Base-by-base conservation (phyloP, 352 stramenopile species). In the Phytophthora cryptogea region DNA sequence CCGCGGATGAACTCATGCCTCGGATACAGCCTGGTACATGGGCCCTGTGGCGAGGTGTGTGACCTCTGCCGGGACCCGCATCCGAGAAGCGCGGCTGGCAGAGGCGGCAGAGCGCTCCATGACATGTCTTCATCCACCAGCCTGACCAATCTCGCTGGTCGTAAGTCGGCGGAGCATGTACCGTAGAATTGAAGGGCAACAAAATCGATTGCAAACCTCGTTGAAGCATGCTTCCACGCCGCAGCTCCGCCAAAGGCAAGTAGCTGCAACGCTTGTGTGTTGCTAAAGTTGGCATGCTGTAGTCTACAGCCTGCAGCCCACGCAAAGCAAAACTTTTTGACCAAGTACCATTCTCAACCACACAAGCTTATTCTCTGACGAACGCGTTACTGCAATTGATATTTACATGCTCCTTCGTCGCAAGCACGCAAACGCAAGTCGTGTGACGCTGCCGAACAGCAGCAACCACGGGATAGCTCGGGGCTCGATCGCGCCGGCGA, bases 121-220 rank as follows among this genome's bases (percentile, higher is more conserved):
- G 20, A 23, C 20, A 23, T 23, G 20, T 23, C 20, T 23, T 23
- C 20, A 23, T 23, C 20, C 20, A 23, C 20, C 20, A 23, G 20
- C 20, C 20, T 23, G 47, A 39, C 36, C 32, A n/a, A 32, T 54
- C 35, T 49, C 44, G 43, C 35, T 62, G 54, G 44, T 62, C 54
- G 54, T 62, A 62, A 11, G 20, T 52, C 23, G 31, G 5, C 14
- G 17, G 20, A 23, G 20, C 20, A 23, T 23, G 42, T 61, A 61
- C 54, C 17, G 53, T 54, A 61, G 13, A 31, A 55, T 55, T 48
- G 27, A 44, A 55, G 27, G 44, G 43, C n/a, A 62, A 23, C n/a
- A 17, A 26, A 43, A 17, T 26, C 6, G 37, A 43, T 43, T 43
- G 37, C 37, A 23, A 23, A 23, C 20, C 20, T 23, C 20, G 20